These are phyloP conservation scores for Tinospora cordifolia DNA, from an alignment of 164 flowering plant species.

Conservation along the genomic window DNA sequence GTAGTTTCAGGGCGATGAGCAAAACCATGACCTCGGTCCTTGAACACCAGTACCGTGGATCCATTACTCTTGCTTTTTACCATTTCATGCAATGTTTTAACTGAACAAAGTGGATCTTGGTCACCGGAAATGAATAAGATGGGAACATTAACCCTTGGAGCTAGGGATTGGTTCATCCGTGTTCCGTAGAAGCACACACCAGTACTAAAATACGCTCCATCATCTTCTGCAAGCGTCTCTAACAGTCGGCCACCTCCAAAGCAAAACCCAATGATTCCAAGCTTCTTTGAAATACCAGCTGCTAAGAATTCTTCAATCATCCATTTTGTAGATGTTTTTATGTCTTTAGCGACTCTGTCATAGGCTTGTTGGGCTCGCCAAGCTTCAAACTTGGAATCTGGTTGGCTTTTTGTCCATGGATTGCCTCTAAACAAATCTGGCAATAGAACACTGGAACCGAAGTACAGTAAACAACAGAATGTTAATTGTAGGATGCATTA, in stretches of 20 bases:
- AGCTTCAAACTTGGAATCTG: slow-evolving; percentile 33
- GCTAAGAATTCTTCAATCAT: slow-evolving; percentile 69
- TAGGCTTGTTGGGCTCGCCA: slow-evolving; percentile 48
- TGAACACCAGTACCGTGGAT: slow-evolving; percentile 43
- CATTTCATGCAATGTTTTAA: slow-evolving; percentile 30
- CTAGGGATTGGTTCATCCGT: slow-evolving; percentile 44
- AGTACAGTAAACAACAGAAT: neutral
- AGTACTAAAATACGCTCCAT: slow-evolving; percentile 37
- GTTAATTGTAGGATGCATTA: no score
- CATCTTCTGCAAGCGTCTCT: slow-evolving; percentile 57
- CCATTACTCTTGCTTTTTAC: slow-evolving; percentile 37
- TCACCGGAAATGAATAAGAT: slow-evolving; percentile 67
- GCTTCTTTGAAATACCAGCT: slow-evolving; percentile 63
- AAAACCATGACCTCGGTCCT: slow-evolving; percentile 82
- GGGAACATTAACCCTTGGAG: slow-evolving; percentile 48
- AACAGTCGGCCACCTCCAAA: slow-evolving; percentile 67
- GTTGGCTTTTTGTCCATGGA: slow-evolving; percentile 59
- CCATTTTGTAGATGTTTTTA: slow-evolving; percentile 57
- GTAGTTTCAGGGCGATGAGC: slow-evolving; percentile 67
- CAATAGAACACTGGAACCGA: slow-evolving; percentile 68
- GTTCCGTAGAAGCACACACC: slow-evolving; percentile 81
- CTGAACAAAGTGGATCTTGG: slow-evolving; percentile 56
- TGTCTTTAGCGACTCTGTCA: slow-evolving; percentile 41
- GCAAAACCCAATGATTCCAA: slow-evolving; percentile 80
- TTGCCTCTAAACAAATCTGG: slow-evolving; percentile 80